Evolutionary conservation across 129 eudicot species (phyloP).

Genomic region (Helianthus tuberosus): DNA sequence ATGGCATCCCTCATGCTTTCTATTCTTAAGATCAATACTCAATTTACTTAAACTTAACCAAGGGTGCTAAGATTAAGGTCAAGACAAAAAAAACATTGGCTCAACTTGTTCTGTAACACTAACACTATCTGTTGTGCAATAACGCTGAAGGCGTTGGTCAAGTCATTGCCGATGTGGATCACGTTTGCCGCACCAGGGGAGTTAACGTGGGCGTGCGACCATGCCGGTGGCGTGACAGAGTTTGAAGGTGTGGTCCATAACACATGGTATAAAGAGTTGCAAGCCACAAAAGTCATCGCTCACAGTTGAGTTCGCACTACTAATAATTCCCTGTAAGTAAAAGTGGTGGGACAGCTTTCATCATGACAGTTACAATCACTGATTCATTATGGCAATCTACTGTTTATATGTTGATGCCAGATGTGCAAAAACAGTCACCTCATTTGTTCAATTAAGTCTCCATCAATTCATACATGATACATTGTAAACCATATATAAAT

Average conservation of each 20-base stretch:
- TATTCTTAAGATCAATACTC: not conserved
- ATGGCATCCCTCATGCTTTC: not conserved
- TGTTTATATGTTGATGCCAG: constrained; percentile 17
- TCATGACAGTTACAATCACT: constrained; percentile 8
- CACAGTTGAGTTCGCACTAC: constrained; percentile 10
- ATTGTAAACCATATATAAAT: constrained; percentile 5
- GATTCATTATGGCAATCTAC: constrained; percentile 20
- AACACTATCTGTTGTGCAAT: too few relatives aligned
- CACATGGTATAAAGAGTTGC: too few relatives aligned
- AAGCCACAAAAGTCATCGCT: constrained; percentile 12
- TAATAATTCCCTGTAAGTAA: constrained; percentile 6
- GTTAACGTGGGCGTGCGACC: too few relatives aligned
- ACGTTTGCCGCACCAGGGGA: too few relatives aligned
- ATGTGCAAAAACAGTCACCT: constrained; percentile 10
- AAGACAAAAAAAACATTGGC: too few relatives aligned
- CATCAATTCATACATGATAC: constrained; percentile 9
- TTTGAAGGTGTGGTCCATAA: too few relatives aligned
- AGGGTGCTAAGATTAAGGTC: too few relatives aligned
- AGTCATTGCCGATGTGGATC: too few relatives aligned
- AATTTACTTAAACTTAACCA: too few relatives aligned
- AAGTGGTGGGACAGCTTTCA: constrained; percentile 25
- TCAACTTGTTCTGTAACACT: too few relatives aligned
- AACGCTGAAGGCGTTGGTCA: too few relatives aligned
- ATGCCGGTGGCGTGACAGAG: too few relatives aligned
- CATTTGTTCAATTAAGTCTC: constrained; percentile 20